Percentiles rank a stretch among this genome's conserved stretches.
Evolutionary conservation across 2,329 filamentous ascomycete species (phyloP).

Genomic region (Aspergillus texensis): DNA sequence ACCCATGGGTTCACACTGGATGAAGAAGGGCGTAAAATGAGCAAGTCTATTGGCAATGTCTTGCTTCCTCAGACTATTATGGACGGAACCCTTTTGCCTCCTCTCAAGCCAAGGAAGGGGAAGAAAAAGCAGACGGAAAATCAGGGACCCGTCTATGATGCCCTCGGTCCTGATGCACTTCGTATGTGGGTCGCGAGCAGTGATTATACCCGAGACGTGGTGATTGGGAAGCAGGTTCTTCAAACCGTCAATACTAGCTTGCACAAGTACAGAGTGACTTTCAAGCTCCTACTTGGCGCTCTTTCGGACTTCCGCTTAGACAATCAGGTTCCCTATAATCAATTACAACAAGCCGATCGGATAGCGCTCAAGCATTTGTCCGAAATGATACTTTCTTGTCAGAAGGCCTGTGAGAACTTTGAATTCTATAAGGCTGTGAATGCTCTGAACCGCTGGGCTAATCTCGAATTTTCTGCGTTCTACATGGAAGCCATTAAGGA

Average conservation of each 20-base stretch:
- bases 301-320: conserved; percentile 59
- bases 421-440: conserved; percentile 81
- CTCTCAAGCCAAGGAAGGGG: conserved; percentile 65
- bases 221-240: conserved; percentile 77
- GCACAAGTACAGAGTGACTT: conserved; percentile 83
- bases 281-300: conserved; percentile 87
- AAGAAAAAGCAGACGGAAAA: conserved; percentile 48
- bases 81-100: conserved; percentile 75
- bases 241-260: conserved; percentile 74
- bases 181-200: conserved; percentile 89
- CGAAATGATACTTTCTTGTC: conserved; percentile 66
- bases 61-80: conserved; percentile 82
- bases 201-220: conserved; percentile 87
- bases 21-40: conserved; percentile 93
- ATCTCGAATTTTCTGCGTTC: conserved; percentile 82
- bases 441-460: conserved; percentile 77
- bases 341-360: conserved; percentile 66
- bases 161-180: conserved; percentile 81
- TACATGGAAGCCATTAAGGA: conserved; percentile 95
- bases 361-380: conserved; percentile 77
- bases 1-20: conserved; percentile 97
- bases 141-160: conserved; percentile 58
- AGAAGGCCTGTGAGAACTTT: conserved; percentile 66
- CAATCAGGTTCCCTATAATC: conserved; percentile 41
- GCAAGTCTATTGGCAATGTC: conserved; percentile 91